Evolutionary conservation across 2,329 filamentous ascomycete species (phyloP).

Genomic region (Aspergillus niger): DNA sequence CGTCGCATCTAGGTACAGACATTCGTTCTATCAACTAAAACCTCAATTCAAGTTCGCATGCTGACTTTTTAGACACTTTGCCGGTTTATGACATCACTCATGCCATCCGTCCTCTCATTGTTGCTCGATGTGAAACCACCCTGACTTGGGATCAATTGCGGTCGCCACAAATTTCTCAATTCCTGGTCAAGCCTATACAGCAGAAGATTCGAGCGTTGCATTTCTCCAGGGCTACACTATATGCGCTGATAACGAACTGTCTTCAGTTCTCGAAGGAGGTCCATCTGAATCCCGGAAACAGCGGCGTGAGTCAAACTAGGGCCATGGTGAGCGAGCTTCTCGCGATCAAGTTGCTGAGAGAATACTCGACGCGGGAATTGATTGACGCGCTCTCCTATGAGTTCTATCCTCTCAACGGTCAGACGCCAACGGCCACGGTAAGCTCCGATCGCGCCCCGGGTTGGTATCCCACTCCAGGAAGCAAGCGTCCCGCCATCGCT

Average conservation of each 20-base stretch:
- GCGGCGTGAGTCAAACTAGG: constrained; percentile 79
- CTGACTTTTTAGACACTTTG: constrained; percentile 64
- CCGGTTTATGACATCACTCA: constrained; percentile 91
- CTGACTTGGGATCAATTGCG: constrained; percentile 92
- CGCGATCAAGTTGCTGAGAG: constrained; percentile 84
- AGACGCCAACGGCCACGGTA: constrained; percentile 55
- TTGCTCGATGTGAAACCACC: constrained; percentile 84
- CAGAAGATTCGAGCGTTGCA: constrained; percentile 81
- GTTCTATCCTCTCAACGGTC: constrained; percentile 86
- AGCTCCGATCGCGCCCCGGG: constrained; percentile 36
- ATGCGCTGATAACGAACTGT: constrained; percentile 90
- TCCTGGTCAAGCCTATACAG: constrained; percentile 92
- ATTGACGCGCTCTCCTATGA: constrained; percentile 95
- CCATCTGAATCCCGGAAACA: constrained; percentile 77
- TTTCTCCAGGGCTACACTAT: constrained; percentile 82
- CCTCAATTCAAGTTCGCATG: neutral
- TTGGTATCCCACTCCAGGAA: constrained; percentile 39
- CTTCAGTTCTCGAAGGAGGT: constrained; percentile 90
- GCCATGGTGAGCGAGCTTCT: constrained; percentile 88
- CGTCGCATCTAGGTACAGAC: constrained; percentile 69
- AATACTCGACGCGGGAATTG: constrained; percentile 84
- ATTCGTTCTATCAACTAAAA: neutral
- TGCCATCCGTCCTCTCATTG: constrained; percentile 80
- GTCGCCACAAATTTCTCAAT: constrained; percentile 94
- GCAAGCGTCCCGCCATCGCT: constrained; percentile 60